Base-by-base conservation (phyloP, 768 basidiomycete genomes). In the Amanita rubescens region DNA sequence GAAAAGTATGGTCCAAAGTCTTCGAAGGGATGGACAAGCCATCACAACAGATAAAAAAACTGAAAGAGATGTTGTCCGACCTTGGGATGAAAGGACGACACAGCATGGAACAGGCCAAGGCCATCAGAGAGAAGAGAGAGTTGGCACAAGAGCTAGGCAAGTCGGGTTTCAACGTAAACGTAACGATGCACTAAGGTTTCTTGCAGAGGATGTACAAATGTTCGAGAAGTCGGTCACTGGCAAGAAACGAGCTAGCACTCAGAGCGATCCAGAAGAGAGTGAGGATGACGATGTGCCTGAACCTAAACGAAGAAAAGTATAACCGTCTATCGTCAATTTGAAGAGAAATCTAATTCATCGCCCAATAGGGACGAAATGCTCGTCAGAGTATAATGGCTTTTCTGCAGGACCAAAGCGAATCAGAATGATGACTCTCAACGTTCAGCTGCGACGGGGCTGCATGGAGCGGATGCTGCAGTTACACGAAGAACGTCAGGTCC, bases 51-150 rank as follows among this genome's bases (percentile, higher is more conserved):
- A 84, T 90, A 30, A 69, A 69, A 48, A 81, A 78, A 37, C 73
- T 92, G 32, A 81, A 78, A 53, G 71, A 77, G 54, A 83, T 87
- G 11, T 73, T 93, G 7, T 62, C 71, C 22, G 85, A 84, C 3
- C 73, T 93, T 27, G 91, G 91, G 1, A 94, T 94, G 90, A 79
- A 73, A 0, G 87, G 88, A 1, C 78, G 85, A 20, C 71, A 84
- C 62, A 92, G 81, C 56, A 60, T 90, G 61, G 90, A 90, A 50
- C 86, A 94, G 68, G 93, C 92, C 3, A 88, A 80, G 59, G 70
- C 73, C 3, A 86, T 94, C 59, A 85, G 77, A 56, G 79, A 74
- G 65, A 79, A 79, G 62, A 73, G 90, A 42, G 94, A 94, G 63
- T 64, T 91, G 5, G 85, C 79, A 20, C 74, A 89, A 55, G 90